These are phyloP conservation scores for Leptographium procerum DNA, from an alignment of 2,329 filamentous ascomycete species.

Conservation along the genomic window DNA sequence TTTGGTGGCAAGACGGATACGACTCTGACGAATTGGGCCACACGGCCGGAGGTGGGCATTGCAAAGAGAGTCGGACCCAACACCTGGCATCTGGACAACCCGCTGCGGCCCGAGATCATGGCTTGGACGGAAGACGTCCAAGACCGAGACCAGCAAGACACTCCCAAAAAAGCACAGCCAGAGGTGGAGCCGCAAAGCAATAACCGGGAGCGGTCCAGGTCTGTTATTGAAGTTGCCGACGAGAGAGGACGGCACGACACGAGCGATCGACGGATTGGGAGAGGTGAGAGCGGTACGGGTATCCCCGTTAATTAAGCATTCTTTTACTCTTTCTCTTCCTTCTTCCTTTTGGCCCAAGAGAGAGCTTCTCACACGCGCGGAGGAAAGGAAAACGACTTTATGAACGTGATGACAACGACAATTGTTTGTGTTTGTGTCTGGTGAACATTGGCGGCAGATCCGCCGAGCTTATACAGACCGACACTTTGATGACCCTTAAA, in stretches of 20 bases:
- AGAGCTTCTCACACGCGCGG: not conserved
- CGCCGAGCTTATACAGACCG: no score
- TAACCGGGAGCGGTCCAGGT: slow-evolving; percentile 6
- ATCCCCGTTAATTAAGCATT: slow-evolving; percentile 2
- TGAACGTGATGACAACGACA: slow-evolving; percentile 2
- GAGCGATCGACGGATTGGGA: not conserved
- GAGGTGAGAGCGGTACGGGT: not conserved
- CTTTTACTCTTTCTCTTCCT: no score
- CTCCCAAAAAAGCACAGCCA: not conserved
- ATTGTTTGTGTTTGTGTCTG: not conserved
- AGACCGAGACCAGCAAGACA: not conserved
- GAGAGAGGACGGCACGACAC: not conserved
- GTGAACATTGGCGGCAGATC: no score
- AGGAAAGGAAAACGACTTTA: not conserved
- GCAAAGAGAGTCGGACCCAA: slow-evolving; percentile 16
- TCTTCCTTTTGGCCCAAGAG: no score
- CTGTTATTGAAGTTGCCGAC: slow-evolving; percentile 11
- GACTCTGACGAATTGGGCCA: slow-evolving; percentile 30
- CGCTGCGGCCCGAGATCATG: slow-evolving; percentile 13
- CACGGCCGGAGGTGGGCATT: slow-evolving; percentile 24
- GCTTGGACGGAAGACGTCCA: slow-evolving; percentile 8
- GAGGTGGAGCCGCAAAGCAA: not conserved
- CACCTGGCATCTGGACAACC: slow-evolving; percentile 14
- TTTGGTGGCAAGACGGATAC: slow-evolving; percentile 29
- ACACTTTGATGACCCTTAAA: not conserved